Percentiles rank a stretch among this genome's conserved stretches.
Evolutionary conservation across 2,329 filamentous ascomycete genomes (phyloP).

Genomic region (Drechslera avenae): DNA sequence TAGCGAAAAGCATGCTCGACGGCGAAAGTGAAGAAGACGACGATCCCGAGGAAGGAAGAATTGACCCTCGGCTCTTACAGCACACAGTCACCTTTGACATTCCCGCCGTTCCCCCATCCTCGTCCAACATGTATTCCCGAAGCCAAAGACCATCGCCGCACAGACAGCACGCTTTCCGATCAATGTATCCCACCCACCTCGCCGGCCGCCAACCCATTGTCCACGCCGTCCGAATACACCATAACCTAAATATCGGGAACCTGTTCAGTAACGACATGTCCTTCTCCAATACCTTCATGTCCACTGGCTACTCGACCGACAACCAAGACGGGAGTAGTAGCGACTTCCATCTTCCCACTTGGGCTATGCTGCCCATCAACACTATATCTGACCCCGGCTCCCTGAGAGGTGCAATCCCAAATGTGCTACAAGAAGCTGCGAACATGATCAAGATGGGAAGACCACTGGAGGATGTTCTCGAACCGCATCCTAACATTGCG

Average conservation of each 20-base stretch:
- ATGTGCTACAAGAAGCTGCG: conserved; percentile 20
- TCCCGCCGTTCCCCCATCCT: background rate
- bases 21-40: conserved; percentile 15
- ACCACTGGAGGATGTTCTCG: conserved; percentile 19
- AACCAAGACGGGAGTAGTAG: conserved; percentile 16
- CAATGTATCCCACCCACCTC: conserved; percentile 26
- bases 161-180: conserved; percentile 11
- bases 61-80: conserved; percentile 21
- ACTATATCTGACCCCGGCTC: conserved; percentile 28
- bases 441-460: conserved; percentile 18
- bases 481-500: conserved; percentile 29
- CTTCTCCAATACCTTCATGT: conserved; percentile 18
- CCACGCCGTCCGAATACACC: conserved; percentile 29
- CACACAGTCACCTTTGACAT: conserved; percentile 8
- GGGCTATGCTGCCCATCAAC: conserved; percentile 33
- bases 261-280: conserved; percentile 28
- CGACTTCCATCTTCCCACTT: conserved; percentile 30
- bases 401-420: conserved; percentile 13
- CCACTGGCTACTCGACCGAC: conserved; percentile 16
- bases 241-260: conserved; percentile 25
- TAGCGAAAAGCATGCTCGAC: conserved; percentile 16
- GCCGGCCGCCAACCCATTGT: conserved; percentile 26
- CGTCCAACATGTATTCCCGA: conserved; percentile 13
- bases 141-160: conserved; percentile 14
- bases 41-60: conserved; percentile 6